A percentile compares a stretch with the other conserved stretches of the same genome.
Conservation (phyloP, 768 basidiomycete species). For the Lyophyllum atratum region DNA sequence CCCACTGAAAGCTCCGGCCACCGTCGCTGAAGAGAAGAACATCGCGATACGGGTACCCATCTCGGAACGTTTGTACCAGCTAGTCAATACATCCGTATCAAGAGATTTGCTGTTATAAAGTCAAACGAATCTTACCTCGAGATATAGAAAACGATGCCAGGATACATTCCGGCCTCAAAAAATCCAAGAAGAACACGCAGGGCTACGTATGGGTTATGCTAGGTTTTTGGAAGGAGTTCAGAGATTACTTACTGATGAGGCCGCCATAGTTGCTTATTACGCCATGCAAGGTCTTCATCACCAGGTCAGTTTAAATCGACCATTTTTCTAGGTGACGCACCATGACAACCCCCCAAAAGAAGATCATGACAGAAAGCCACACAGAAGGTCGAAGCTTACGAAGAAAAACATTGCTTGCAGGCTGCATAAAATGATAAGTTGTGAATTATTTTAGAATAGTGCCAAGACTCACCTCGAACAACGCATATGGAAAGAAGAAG, state of each 20-base stretch:
- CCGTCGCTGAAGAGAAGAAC: slow-evolving; percentile 81
- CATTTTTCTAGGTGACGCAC: slow-evolving; percentile 23
- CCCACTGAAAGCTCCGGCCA: slow-evolving; percentile 75
- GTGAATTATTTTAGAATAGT: not conserved
- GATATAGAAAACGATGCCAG: slow-evolving; percentile 62
- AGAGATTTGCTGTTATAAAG: not conserved
- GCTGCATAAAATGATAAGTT: slow-evolving; percentile 33
- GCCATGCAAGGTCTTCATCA: slow-evolving; percentile 60
- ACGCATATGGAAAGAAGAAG: slow-evolving; percentile 76
- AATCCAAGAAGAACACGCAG: slow-evolving; percentile 66
- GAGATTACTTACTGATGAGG: slow-evolving; percentile 49
- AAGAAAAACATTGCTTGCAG: slow-evolving; percentile 62
- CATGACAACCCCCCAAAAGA: slow-evolving; percentile 52
- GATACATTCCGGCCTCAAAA: slow-evolving; percentile 60
- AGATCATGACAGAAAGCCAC: slow-evolving; percentile 58
- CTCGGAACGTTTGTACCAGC: slow-evolving; percentile 83
- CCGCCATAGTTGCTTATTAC: slow-evolving; percentile 61
- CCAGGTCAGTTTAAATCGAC: not conserved
- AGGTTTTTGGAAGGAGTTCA: not conserved
- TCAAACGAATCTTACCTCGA: slow-evolving; percentile 44
- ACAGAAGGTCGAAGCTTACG: slow-evolving; percentile 63
- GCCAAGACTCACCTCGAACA: slow-evolving; percentile 57
- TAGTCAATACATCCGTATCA: slow-evolving; percentile 21
- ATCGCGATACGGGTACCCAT: slow-evolving; percentile 69
- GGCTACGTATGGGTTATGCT: slow-evolving; percentile 33